Conservation (phyloP, 1,284 basidiomycete species). For the Termitomyces sp. region DNA sequence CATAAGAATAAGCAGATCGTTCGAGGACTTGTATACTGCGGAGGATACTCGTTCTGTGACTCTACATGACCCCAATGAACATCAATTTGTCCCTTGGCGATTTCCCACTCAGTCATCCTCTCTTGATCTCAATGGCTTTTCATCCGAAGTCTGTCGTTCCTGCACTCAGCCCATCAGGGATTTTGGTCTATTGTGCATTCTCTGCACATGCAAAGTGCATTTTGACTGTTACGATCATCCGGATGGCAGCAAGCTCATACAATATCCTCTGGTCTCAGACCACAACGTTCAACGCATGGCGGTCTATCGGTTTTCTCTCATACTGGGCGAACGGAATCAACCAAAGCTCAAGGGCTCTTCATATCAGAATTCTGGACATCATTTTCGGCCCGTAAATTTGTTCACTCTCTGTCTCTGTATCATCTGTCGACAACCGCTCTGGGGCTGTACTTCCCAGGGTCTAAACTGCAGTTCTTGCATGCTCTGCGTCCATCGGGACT, state of each 20-base stretch:
- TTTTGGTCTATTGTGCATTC: conserved; percentile 61
- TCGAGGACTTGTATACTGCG: conserved; percentile 18
- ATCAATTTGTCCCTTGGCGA: conserved; percentile 67
- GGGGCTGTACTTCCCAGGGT: conserved; percentile 64
- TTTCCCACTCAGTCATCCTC: conserved; percentile 34
- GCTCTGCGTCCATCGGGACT: conserved; percentile 56
- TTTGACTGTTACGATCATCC: conserved; percentile 71
- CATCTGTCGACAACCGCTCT: conserved; percentile 62
- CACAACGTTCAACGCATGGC: conserved; percentile 48
- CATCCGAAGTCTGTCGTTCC: conserved; percentile 45
- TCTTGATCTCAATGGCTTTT: conserved; percentile 29
- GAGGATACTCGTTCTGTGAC: conserved; percentile 4
- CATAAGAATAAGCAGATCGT: conserved; percentile 46
- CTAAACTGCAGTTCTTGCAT: conserved; percentile 60
- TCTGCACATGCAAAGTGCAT: conserved; percentile 62
- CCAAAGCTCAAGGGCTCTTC: conserved; percentile 15
- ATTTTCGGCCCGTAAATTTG: conserved; percentile 55
- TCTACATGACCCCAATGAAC: conserved; percentile 25
- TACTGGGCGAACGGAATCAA: conserved; percentile 32
- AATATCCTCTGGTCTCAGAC: conserved; percentile 45
- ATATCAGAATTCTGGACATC: conserved; percentile 35
- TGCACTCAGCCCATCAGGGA: conserved; percentile 48
- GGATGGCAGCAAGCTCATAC: conserved; percentile 50
- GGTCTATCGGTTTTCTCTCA: conserved; percentile 53
- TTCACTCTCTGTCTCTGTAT: conserved; percentile 71